Evolutionary conservation across 1,139 yeast genomes (phyloP).

Genomic region (Meyerozyma sp.): DNA sequence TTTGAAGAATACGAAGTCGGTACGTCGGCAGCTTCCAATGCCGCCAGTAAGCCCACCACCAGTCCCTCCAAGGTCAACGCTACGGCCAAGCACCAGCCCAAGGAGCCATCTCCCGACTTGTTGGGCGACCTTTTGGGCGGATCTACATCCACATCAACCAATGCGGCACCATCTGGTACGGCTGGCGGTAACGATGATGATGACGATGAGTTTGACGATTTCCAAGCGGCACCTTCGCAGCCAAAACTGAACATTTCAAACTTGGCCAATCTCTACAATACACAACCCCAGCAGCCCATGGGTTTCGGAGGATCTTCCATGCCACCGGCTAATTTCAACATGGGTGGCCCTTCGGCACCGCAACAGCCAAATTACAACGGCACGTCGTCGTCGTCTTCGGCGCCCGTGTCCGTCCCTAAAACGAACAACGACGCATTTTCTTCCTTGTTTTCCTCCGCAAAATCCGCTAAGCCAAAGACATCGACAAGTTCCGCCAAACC

Average conservation of each 20-base stretch:
- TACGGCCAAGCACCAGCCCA: slow-evolving; percentile 11
- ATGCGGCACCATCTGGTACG: slow-evolving; percentile 8
- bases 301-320: slow-evolving; percentile 2
- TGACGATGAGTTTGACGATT: slow-evolving; percentile 91
- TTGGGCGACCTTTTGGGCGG: slow-evolving; percentile 53
- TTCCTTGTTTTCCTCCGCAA: slow-evolving; percentile 70
- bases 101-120: slow-evolving; percentile 35
- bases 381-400: slow-evolving; percentile 9
- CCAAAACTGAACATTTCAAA: slow-evolving; percentile 26
- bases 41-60: slow-evolving; percentile 37
- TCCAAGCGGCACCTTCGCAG: slow-evolving; percentile 70
- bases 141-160: slow-evolving; percentile 12
- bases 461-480: slow-evolving; percentile 15
- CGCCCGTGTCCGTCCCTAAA: slow-evolving; percentile 27
- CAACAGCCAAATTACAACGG: slow-evolving; percentile 17
- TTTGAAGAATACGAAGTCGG: slow-evolving; percentile 72
- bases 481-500: slow-evolving; percentile 5
- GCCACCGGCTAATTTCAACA: slow-evolving; percentile 1
- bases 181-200: slow-evolving; percentile 38
- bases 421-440: slow-evolving; percentile 71
- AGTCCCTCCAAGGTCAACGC: slow-evolving; percentile 40
- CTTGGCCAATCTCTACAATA: slow-evolving; percentile 34
- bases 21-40: slow-evolving; percentile 16
- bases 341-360: slow-evolving; percentile 4
- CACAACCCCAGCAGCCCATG: slow-evolving; percentile 17